Evolutionary conservation across 306 rosid genomes (phyloP), one percentile per base, ranked within the genome.

Genomic region (Pyrus bretschneideri): DNA sequence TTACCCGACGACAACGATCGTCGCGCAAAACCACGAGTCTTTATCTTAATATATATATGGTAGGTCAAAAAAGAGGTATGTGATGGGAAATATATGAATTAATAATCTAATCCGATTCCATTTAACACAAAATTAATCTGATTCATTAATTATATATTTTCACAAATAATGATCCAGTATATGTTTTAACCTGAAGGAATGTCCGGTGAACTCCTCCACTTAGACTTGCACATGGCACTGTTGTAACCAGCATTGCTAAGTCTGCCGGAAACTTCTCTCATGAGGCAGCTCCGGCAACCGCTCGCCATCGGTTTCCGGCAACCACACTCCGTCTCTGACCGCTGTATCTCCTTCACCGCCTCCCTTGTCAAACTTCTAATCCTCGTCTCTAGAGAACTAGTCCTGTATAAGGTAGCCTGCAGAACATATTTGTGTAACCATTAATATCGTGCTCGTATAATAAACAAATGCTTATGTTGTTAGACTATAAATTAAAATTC

Each of bases 161-260:
- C 1, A 46, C 19, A 49, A 17, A 49, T 49, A 49, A 49, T 49
- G 54, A 19, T 49, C 15, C 19, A 49, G 31, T 19, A 45, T 69
- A 14, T 22, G 45, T 19, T 19, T 71, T 67, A 74, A 93, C 98
- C 98, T 74, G 98, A 80, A 54, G 94, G 90, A 73, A 91, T 67
- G 33, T 77, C 76, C 9, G 81, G 84, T 15, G 91, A 88, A 17
- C 66, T 86, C 70, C 69, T 88, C 98, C 98, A 93, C 68, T 87
- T 91, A 0, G 98, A 87, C 78, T 85, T 87, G 86, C 98, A 93
- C 60, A 93, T 71, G 73, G 97, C 94, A 73, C 84, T 81, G 42
- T 86, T 83, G 76, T 64, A 87, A 35, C 91, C 93, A 0, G 75
- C 81, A 15, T 66, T 84, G 42, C 86, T 85, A 25, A 93, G 93